phyloP scores from a whole-genome alignment of 1,139 yeast genomes.

The Sugiyamaella paludigena region DNA sequence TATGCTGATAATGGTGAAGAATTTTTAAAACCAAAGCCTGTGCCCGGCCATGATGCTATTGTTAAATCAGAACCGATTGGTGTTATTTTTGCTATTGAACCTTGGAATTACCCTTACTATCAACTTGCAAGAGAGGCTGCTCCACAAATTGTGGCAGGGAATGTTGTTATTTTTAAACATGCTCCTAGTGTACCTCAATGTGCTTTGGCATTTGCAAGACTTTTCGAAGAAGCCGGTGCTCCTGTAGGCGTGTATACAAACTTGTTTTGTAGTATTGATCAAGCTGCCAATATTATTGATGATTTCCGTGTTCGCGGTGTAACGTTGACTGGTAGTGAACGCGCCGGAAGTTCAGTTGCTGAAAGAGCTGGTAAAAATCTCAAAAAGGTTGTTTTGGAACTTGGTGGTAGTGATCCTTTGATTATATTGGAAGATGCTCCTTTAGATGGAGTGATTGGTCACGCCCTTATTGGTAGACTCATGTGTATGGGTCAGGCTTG shows the following conservation, averaged over 20 bases:
- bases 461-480: constrained; percentile 58
- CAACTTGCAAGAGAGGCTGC: constrained; percentile 66
- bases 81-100: constrained; percentile 84
- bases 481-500: constrained; percentile 84
- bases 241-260: constrained; percentile 80
- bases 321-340: constrained; percentile 83
- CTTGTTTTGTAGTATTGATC: constrained; percentile 68
- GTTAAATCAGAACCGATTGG: constrained; percentile 73
- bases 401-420: constrained; percentile 84
- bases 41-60: constrained; percentile 57
- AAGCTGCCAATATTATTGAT: constrained; percentile 66
- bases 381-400: constrained; percentile 77
- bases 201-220: constrained; percentile 61
- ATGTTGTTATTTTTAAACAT: constrained; percentile 69
- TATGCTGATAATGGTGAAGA: constrained; percentile 87
- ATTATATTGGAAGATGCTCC: constrained; percentile 72
- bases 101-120: constrained; percentile 77
- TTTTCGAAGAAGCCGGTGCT: constrained; percentile 67
- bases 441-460: constrained; percentile 54
- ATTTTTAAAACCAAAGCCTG: constrained; percentile 58
- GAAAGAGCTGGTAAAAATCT: constrained; percentile 71
- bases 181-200: constrained; percentile 80
- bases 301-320: constrained; percentile 73
- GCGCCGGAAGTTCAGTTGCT: constrained; percentile 79
- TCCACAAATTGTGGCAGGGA: constrained; percentile 80